Conservation (phyloP, 1,139 yeast species). For the Magnusiomyces tetraspermus region DNA sequence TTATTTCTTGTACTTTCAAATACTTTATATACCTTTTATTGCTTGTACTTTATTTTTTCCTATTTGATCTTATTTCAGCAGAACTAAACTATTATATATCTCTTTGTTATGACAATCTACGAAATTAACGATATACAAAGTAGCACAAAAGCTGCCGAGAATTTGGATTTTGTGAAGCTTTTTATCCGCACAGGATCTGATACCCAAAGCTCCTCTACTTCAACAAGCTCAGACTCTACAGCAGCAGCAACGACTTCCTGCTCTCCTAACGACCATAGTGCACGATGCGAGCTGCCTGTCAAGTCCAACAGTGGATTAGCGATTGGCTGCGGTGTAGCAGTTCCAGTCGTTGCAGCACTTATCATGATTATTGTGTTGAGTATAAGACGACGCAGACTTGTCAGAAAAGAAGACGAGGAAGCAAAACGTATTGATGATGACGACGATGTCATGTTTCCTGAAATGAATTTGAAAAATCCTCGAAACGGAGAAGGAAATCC, state of each 20-base stretch:
- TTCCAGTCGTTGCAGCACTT: constrained; percentile 31
- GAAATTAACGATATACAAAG: no score
- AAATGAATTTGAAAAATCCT: not conserved
- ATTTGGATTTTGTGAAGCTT: no score
- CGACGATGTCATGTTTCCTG: constrained; percentile 14
- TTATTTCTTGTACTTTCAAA: no score
- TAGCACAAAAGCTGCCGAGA: no score
- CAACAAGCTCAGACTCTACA: constrained; percentile 4
- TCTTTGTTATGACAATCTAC: no score
- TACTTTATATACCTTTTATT: no score
- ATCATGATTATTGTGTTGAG: constrained; percentile 28
- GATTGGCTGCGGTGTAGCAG: constrained; percentile 34
- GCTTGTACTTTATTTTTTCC: no score
- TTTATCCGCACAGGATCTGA: no score
- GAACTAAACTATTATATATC: no score
- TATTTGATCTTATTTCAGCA: no score
- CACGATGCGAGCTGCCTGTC: constrained; percentile 26
- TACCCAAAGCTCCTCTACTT: not conserved
- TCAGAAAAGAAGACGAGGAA: constrained; percentile 31
- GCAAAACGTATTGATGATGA: constrained; percentile 31
- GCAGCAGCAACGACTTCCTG: no score
- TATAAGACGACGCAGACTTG: constrained; percentile 27
- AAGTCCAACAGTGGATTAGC: constrained; percentile 27
- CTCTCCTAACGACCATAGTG: constrained; percentile 17
- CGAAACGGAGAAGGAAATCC: no score